These are phyloP conservation scores for Arthroderma sp. DNA, from an alignment of 2,329 filamentous ascomycete genomes.

Conservation along the genomic window DNA sequence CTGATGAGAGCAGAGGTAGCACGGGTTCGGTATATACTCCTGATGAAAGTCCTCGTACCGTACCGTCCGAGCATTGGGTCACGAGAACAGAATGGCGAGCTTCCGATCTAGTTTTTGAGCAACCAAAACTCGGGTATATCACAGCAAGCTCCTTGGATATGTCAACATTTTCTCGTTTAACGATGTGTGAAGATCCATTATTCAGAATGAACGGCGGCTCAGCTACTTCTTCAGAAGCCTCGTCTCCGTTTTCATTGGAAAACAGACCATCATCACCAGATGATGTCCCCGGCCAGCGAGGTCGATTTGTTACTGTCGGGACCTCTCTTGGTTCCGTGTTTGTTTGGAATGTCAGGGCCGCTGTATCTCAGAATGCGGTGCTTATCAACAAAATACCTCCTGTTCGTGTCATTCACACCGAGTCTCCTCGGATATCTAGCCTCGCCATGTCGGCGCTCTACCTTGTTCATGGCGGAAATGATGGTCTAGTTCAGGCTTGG, in stretches of 20 bases:
- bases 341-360: slow-evolving; percentile 71
- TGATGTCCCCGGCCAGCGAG: slow-evolving; percentile 73
- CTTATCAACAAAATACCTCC: slow-evolving; percentile 51
- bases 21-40: slow-evolving; percentile 10
- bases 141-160: slow-evolving; percentile 59
- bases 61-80: slow-evolving; percentile 15
- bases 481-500: slow-evolving; percentile 92
- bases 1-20: slow-evolving; percentile 22
- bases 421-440: slow-evolving; percentile 75
- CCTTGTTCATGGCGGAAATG: slow-evolving; percentile 82
- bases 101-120: slow-evolving; percentile 49
- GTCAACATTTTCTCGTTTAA: slow-evolving; percentile 58
- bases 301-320: slow-evolving; percentile 67
- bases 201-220: slow-evolving; percentile 45
- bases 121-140: slow-evolving; percentile 47
- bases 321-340: slow-evolving; percentile 65
- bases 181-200: slow-evolving; percentile 65
- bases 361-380: slow-evolving; percentile 40
- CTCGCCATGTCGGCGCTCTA: slow-evolving; percentile 75
- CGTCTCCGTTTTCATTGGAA: slow-evolving; percentile 40
- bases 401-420: slow-evolving; percentile 72
- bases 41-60: slow-evolving; percentile 28
- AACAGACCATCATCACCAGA: slow-evolving; percentile 26
- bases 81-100: slow-evolving; percentile 46
- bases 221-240: slow-evolving; percentile 39